These are phyloP conservation scores for Oryza meridionalis DNA, from an alignment of 176 grass and related monocot genomes.

Conservation along the genomic window DNA sequence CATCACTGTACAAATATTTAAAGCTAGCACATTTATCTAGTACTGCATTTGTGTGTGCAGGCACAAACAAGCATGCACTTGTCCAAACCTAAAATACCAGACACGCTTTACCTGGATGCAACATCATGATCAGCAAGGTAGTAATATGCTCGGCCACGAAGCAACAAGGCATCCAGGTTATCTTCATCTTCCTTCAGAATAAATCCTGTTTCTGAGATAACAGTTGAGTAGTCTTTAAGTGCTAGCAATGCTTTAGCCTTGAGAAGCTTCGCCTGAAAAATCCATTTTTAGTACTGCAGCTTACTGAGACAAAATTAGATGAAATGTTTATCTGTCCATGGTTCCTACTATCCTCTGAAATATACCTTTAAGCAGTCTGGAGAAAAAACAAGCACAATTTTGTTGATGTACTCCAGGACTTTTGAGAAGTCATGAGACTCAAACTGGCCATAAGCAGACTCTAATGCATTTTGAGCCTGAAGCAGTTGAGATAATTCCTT, in stretches of 20 bases:
- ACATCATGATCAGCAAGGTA: conserved; percentile 99
- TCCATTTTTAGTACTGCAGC: conserved; percentile 13
- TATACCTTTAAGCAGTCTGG: conserved; percentile 84
- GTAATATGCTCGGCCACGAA: conserved; percentile 91
- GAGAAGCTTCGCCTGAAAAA: conserved; percentile 89
- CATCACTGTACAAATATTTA: not conserved
- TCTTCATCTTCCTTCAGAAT: conserved; percentile 99
- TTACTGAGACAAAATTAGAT: not conserved
- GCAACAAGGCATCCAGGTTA: conserved; percentile 82
- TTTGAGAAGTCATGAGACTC: conserved; percentile 78
- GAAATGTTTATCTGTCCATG: not conserved
- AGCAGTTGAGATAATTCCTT: conserved; percentile 89
- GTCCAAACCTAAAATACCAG: conserved; percentile 8
- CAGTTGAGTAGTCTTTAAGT: conserved; percentile 82
- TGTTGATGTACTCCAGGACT: conserved; percentile 88
- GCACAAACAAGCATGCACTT: not conserved
- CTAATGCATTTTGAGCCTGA: conserved; percentile 75
- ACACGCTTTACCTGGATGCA: conserved; percentile 63
- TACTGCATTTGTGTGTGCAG: not conserved
- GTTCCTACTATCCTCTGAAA: conserved; percentile 16
- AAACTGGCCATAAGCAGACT: conserved; percentile 73
- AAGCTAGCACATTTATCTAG: conserved; percentile 1
- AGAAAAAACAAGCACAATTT: conserved; percentile 94
- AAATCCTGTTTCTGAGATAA: conserved; percentile 87
- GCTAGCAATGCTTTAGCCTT: conserved; percentile 80